These are phyloP conservation scores for Fusarium nisikadoi DNA, from an alignment of 2,329 filamentous ascomycete species.

Conservation along the genomic window DNA sequence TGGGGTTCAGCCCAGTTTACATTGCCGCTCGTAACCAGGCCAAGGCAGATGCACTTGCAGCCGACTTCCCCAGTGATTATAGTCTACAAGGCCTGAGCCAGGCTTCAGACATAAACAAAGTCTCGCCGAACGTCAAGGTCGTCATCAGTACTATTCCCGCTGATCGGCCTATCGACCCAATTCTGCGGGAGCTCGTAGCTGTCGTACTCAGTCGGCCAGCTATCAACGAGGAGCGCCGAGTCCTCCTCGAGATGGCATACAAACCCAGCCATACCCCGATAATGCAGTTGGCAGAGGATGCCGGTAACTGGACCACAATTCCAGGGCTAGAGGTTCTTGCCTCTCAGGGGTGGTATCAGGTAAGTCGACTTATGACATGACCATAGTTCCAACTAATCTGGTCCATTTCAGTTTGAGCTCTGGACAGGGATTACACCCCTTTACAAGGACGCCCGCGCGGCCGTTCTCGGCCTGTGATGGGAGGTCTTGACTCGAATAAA, in stretches of 20 bases:
- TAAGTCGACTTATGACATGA: slow-evolving; percentile 53
- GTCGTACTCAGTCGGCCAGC: slow-evolving; percentile 59
- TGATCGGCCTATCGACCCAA: slow-evolving; percentile 80
- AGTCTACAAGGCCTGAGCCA: slow-evolving; percentile 71
- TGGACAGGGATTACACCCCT: slow-evolving; percentile 86
- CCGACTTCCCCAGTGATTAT: slow-evolving; percentile 79
- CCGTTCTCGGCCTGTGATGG: slow-evolving; percentile 58
- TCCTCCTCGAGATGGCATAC: slow-evolving; percentile 96
- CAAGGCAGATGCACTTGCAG: slow-evolving; percentile 74
- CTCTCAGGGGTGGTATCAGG: slow-evolving; percentile 90
- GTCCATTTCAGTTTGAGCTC: slow-evolving; percentile 70
- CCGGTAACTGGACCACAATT: slow-evolving; percentile 80
- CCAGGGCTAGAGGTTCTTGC: slow-evolving; percentile 89
- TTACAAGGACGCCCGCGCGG: slow-evolving; percentile 74
- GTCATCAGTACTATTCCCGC: slow-evolving; percentile 93
- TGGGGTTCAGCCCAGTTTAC: slow-evolving; percentile 88
- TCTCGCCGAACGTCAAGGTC: slow-evolving; percentile 67
- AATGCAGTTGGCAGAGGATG: slow-evolving; percentile 83
- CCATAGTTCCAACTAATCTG: slow-evolving; percentile 30
- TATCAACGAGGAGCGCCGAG: slow-evolving; percentile 55
- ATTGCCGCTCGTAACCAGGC: slow-evolving; percentile 79
- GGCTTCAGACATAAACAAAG: slow-evolving; percentile 59
- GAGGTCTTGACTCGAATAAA: background rate
- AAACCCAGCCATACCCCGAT: slow-evolving; percentile 85
- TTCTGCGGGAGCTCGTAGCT: slow-evolving; percentile 72